phyloP scores from a whole-genome alignment of 441 rosid genomes.

The Corymbia citriodora region DNA sequence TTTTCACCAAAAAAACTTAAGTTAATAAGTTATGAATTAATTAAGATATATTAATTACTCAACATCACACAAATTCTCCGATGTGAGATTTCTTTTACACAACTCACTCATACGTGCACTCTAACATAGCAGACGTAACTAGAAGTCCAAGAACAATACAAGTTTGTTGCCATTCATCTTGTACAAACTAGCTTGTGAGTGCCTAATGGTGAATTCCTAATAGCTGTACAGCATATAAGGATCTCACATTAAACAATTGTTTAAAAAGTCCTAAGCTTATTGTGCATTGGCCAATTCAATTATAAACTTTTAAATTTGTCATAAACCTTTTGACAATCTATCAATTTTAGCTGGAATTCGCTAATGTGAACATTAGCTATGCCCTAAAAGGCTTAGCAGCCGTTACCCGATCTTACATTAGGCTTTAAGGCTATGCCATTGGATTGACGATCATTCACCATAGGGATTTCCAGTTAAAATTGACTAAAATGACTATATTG shows the following conservation, averaged over 20 bases:
- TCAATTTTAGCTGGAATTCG: fast-evolving
- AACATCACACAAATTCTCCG: too few species aligned
- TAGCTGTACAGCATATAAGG: background rate
- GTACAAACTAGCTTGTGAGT: background rate
- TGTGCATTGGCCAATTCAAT: fast-evolving
- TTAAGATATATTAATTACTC: too few species aligned
- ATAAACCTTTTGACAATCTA: fast-evolving
- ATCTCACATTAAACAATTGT: background rate
- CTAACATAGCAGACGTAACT: background rate
- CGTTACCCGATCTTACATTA: fast-evolving
- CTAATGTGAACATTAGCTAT: fast-evolving
- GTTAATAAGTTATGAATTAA: too few species aligned
- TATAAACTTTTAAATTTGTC: fast-evolving
- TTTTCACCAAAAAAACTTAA: too few species aligned
- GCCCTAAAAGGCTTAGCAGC: fast-evolving
- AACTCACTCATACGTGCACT: too few species aligned
- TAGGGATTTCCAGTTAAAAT: fast-evolving
- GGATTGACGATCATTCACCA: fast-evolving
- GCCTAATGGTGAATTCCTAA: background rate
- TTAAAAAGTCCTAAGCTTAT: background rate
- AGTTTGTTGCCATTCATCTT: background rate
- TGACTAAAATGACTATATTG: fast-evolving
- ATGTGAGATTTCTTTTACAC: too few species aligned
- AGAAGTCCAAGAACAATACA: background rate
- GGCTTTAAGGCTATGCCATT: background rate